Evolutionary conservation across 176 grass and related monocot species (phyloP), one percentile per base, ranked within the genome.

Genomic region (Paspalum notatum): DNA sequence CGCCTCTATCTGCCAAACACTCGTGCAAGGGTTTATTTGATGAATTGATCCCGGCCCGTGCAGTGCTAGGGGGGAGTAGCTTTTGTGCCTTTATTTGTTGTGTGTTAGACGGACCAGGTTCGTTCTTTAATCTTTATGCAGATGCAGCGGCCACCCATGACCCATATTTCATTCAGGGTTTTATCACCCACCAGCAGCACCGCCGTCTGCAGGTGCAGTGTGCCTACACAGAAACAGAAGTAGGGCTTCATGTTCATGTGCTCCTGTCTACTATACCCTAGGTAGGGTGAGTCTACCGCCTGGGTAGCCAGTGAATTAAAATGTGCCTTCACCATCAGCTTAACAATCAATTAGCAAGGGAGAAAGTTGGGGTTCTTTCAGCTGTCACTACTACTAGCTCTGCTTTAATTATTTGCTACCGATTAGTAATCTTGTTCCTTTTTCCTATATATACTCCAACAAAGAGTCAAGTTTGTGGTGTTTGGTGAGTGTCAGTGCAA

Each of bases 401-500:
- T 12, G 8, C 76, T 73, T 72, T n/a, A n/a, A n/a, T 76, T 80
- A 25, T 43, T 0, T 24, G n/a, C 52, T 17, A 21, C 40, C 12
- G 11, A 63, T 62, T 53, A 47, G 64, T 12, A 22, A 21, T 54
- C 24, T 48, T 48, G 25, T n/a, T 24, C 18, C 25, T 46, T 45
- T 21, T 67, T 12, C 17, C 18, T 44, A 21, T 42, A n/a, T 6
- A 11, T 22, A n/a, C 13, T 37, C n/a, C n/a, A 37, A 8, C 8
- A 21, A 14, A 2, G 3, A 3, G 14, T 51, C n/a, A 75, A 15
- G 6, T 14, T 0, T 16, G 9, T 77, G 24, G 25, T 38, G 44
- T 77, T 77, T 50, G 58, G 75, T 63, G 60, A 37, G 76, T 39
- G 45, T 50, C 22, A 66, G 59, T 65, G 60, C 44, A 20, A 62